Evolutionary conservation across 768 basidiomycete species (phyloP), one percentile per base, ranked within the genome.

Genomic region (Pulveroboletus sp.): DNA sequence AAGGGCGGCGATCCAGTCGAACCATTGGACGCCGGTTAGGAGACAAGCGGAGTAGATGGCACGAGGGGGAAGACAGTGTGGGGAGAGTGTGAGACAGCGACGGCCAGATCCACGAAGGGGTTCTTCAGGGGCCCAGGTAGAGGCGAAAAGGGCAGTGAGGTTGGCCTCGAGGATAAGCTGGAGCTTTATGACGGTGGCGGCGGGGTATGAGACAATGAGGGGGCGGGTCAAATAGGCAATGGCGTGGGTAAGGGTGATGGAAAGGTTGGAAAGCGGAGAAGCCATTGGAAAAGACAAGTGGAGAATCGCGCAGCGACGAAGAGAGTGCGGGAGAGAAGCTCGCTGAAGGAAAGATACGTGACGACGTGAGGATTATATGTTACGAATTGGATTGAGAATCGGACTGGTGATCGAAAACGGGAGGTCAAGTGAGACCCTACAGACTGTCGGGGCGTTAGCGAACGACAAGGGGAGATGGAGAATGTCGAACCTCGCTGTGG

Each of bases 21-120:
- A 82, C 89, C 89, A 91, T 59, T 87, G 84, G 27, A 90, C 75
- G 49, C 80, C 80, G 33, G 84, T 73, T 20, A 81, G 73, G 46
- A 82, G 71, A 67, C 88, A 90, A 13, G 87, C 84, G 45, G 79
- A 69, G 70, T 88, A 82, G 59, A 90, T 73, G 57, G 80, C 72
- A 34, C 83, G 81, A 37, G 89, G 87, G 20, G 89, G 89, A 2
- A 82, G 75, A 58, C 80, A 79, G 52, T 69, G 61, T 11, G 86
- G 86, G 5, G 87, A 84, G 46, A 91, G 76, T 45, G 84, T 77
- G 57, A 90, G 80, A 71, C 82, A 85, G 60, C 88, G 85, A 48
- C 81, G 82, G 42, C 81, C 82, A 17, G 85, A 85, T 43, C 85
- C 81, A 50, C 78, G 76, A 40, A 81, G 72, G 37, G 87, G 87